Conservation (phyloP, 331 rosid genomes). For the Rhamnella rubrinervis region DNA sequence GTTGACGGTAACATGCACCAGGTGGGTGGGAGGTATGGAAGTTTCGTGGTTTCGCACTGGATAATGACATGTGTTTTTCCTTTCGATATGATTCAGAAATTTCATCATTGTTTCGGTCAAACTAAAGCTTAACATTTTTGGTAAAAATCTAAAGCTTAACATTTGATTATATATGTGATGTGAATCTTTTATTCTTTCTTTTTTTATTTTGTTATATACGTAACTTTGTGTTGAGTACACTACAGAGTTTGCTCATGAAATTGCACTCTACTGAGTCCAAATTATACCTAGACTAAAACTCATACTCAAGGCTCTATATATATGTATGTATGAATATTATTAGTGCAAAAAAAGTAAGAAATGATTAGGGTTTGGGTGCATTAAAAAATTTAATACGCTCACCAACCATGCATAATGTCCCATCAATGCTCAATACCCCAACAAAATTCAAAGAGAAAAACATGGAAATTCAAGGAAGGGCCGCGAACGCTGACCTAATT, state of each 20-base stretch:
- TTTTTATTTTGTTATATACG: background rate
- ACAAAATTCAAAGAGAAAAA: background rate
- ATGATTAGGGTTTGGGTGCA: conserved; percentile 13
- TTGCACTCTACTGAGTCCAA: too few relatives aligned
- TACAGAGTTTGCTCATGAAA: background rate
- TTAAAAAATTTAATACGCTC: background rate
- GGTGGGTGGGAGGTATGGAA: conserved; percentile 19
- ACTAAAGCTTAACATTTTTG: background rate
- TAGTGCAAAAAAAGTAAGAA: too few relatives aligned
- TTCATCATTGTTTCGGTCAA: background rate
- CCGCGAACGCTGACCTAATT: conserved; percentile 17
- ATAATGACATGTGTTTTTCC: conserved; percentile 3
- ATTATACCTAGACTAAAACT: too few relatives aligned
- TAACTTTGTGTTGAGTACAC: background rate
- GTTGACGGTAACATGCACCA: background rate
- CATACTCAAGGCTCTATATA: too few relatives aligned
- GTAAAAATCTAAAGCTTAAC: background rate
- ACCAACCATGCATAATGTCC: background rate
- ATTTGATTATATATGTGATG: background rate
- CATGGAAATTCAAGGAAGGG: background rate
- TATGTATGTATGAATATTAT: too few relatives aligned
- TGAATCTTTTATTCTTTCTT: background rate
- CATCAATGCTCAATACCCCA: background rate
- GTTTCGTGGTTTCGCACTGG: conserved; percentile 26
- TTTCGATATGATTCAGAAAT: background rate